Conservation (phyloP, 495 filamentous ascomycete genomes). For the Talaromyces adpressus region DNA sequence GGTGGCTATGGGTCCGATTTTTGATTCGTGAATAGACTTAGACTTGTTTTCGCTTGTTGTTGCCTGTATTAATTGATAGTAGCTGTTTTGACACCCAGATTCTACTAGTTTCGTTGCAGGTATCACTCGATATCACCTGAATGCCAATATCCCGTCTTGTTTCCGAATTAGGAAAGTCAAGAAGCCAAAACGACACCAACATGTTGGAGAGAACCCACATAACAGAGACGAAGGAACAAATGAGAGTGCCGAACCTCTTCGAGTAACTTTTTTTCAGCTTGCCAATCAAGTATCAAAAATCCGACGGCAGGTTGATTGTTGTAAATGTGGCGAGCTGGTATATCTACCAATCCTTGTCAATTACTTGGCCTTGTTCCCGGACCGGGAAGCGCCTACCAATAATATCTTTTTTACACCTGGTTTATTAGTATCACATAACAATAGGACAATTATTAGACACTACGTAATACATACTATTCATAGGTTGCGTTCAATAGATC, state of each 20-base stretch:
- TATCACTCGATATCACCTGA: not conserved
- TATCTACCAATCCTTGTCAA: not conserved
- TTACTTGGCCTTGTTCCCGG: not conserved
- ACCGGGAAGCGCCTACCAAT: not conserved
- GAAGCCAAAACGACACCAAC: not conserved
- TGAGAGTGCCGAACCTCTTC: not conserved
- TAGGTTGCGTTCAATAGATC: not conserved
- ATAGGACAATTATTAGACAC: not conserved
- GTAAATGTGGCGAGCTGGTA: not conserved
- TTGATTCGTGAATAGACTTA: conserved; percentile 54
- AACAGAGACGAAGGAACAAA: not conserved
- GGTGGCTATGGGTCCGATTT: conserved; percentile 72
- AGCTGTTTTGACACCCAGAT: not conserved
- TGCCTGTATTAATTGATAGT: not conserved
- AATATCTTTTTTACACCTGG: not conserved
- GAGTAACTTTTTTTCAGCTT: not conserved
- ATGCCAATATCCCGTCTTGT: not conserved
- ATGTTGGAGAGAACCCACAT: not conserved
- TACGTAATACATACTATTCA: not conserved
- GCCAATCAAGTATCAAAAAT: not conserved
- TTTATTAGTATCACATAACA: not conserved
- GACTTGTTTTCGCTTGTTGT: not conserved
- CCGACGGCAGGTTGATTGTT: not conserved
- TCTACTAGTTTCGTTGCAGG: not conserved
- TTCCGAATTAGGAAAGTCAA: not conserved